Percentiles rank a stretch among this genome's conserved stretches.
Conservation (phyloP, 345 rosid species). For the Citrus inodora region DNA sequence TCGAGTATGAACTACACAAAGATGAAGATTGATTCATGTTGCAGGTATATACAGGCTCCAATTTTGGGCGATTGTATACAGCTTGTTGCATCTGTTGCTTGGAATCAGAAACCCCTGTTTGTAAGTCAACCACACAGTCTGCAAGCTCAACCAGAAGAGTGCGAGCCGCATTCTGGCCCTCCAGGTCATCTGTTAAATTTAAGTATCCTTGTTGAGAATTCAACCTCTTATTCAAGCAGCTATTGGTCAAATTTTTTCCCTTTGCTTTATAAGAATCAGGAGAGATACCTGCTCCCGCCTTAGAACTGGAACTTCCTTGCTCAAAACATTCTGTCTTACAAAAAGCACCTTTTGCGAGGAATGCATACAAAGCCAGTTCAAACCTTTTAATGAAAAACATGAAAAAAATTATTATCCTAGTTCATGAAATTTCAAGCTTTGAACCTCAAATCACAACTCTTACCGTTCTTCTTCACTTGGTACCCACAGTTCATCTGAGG, state of each 20-base stretch:
- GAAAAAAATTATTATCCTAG: constrained; percentile 14
- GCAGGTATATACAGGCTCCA: constrained; percentile 34
- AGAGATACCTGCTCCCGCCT: constrained; percentile 37
- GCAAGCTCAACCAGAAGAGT: constrained; percentile 49
- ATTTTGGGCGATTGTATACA: constrained; percentile 35
- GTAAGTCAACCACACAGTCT: constrained; percentile 50
- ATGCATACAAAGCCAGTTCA: constrained; percentile 76
- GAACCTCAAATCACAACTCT: constrained; percentile 16
- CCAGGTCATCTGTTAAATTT: constrained; percentile 43
- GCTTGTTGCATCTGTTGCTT: constrained; percentile 43
- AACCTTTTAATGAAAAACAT: constrained; percentile 50
- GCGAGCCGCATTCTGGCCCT: constrained; percentile 33
- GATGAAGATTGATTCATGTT: constrained; percentile 39
- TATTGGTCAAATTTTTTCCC: constrained; percentile 47
- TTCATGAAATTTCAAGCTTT: constrained; percentile 9
- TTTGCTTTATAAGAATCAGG: constrained; percentile 49
- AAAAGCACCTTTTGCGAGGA: constrained; percentile 66
- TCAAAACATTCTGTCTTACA: constrained; percentile 53
- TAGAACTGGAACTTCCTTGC: constrained; percentile 50
- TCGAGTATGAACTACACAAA: constrained; percentile 34
- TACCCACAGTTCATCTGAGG: constrained; percentile 93
- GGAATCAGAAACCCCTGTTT: constrained; percentile 46
- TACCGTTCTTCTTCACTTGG: constrained; percentile 94
- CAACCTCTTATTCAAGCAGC: constrained; percentile 40
- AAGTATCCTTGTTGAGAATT: constrained; percentile 57